phyloP scores from a whole-genome alignment of 2,329 filamentous ascomycete species.

The Cordyceps tenuipes region DNA sequence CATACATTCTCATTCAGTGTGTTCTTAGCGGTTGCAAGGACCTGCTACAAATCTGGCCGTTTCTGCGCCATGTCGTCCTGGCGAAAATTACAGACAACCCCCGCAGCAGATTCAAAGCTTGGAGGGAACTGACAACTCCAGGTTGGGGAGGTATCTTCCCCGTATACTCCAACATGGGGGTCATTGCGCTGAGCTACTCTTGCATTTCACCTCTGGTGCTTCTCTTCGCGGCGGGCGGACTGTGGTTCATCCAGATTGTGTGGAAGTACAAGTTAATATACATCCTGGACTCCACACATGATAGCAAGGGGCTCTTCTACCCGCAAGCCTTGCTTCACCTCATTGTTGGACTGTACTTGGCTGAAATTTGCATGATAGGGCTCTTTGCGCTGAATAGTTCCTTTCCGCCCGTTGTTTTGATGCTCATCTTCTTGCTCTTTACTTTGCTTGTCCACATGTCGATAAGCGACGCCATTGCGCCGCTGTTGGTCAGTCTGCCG shows the following conservation, averaged over 20 bases:
- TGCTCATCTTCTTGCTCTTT: conserved; percentile 69
- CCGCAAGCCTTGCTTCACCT: conserved; percentile 82
- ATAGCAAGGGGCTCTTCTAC: conserved; percentile 83
- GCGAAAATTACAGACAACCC: conserved; percentile 71
- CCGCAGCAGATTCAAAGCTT: conserved; percentile 69
- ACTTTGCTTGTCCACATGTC: conserved; percentile 67
- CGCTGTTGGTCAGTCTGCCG: conserved; percentile 71
- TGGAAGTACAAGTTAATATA: conserved; percentile 89
- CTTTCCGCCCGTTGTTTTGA: conserved; percentile 62
- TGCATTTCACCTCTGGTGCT: conserved; percentile 80
- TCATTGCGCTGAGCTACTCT: conserved; percentile 77
- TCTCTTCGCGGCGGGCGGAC: conserved; percentile 69
- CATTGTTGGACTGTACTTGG: conserved; percentile 74
- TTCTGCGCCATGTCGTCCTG: conserved; percentile 49
- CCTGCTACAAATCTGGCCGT: conserved; percentile 61
- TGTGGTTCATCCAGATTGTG: conserved; percentile 75
- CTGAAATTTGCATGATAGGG: conserved; percentile 74
- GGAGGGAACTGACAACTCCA: conserved; percentile 63
- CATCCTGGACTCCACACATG: conserved; percentile 71
- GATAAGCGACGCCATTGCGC: conserved; percentile 64
- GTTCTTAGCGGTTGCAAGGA: conserved; percentile 67
- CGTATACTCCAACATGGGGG: conserved; percentile 70
- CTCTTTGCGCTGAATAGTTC: conserved; percentile 65
- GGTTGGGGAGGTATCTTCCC: conserved; percentile 81
- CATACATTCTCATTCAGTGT: conserved; percentile 88